Conservation (phyloP, 2,329 filamentous ascomycete genomes). For the Aspergillus brunneoviolaceus region DNA sequence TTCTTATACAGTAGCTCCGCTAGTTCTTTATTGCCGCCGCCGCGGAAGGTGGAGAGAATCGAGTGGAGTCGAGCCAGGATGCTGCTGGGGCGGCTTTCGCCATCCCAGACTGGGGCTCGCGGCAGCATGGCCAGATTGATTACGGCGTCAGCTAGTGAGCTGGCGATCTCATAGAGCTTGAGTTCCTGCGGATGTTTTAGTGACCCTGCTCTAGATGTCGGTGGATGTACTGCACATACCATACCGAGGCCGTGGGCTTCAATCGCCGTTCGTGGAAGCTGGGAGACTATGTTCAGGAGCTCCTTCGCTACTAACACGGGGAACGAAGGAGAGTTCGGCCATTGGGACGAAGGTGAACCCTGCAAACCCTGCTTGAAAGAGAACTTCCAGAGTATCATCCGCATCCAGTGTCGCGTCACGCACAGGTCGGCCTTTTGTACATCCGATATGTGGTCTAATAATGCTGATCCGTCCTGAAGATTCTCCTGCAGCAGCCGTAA, state of each 20-base stretch:
- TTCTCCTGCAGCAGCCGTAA: slow-evolving; percentile 40
- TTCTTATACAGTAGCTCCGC: slow-evolving; percentile 25
- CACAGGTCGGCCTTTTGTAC: slow-evolving; percentile 52
- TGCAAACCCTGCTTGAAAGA: slow-evolving; percentile 31
- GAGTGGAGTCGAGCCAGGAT: slow-evolving; percentile 23
- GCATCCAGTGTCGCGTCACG: slow-evolving; percentile 54
- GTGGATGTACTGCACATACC: slow-evolving; percentile 8
- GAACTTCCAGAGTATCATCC: slow-evolving; percentile 50
- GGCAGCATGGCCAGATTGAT: slow-evolving; percentile 20
- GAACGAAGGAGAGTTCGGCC: slow-evolving; percentile 9
- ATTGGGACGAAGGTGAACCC: slow-evolving; percentile 21
- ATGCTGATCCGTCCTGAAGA: slow-evolving; percentile 43
- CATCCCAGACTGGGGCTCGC: slow-evolving; percentile 13
- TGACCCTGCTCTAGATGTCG: not conserved
- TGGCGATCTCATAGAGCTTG: slow-evolving; percentile 29
- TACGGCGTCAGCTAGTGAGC: slow-evolving; percentile 26
- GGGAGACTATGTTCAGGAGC: slow-evolving; percentile 46
- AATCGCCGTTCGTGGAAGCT: slow-evolving; percentile 48
- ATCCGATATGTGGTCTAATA: slow-evolving; percentile 47
- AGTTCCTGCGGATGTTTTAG: slow-evolving; percentile 24
- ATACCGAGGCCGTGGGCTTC: slow-evolving; percentile 53
- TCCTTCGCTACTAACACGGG: slow-evolving; percentile 50
- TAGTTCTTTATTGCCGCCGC: slow-evolving; percentile 22
- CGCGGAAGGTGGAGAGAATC: slow-evolving; percentile 23
- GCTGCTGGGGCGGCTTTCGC: slow-evolving; percentile 22